Evolutionary conservation across 306 rosid genomes (phyloP).

Genomic region (Adenanthera pavonina): DNA sequence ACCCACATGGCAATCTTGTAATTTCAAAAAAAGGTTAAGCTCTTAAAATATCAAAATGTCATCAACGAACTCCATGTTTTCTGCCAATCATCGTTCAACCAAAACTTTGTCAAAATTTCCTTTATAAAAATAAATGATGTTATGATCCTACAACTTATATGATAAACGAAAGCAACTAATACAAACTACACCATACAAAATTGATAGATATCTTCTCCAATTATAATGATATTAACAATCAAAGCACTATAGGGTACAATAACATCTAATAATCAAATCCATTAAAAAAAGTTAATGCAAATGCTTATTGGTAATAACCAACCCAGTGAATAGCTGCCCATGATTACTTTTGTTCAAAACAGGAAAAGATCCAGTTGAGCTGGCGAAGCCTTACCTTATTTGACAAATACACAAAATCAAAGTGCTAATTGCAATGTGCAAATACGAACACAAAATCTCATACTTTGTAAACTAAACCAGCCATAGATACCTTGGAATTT

Average conservation of each 20-base stretch:
- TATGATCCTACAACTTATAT: constrained; percentile 10
- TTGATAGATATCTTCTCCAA: constrained; percentile 1
- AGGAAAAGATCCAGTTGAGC: constrained; percentile 68
- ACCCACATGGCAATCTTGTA: constrained; percentile 83
- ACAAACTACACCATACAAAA: constrained; percentile 23
- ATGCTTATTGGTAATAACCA: constrained; percentile 75
- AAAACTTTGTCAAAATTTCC: neutral
- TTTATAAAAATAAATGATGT: constrained; percentile 7
- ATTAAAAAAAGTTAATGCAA: constrained; percentile 17
- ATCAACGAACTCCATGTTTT: constrained; percentile 88
- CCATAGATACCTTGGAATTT: too few species aligned
- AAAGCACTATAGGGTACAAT: constrained; percentile 15
- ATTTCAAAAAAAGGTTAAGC: constrained; percentile 73
- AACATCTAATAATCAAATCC: neutral
- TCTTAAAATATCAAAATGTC: constrained; percentile 78
- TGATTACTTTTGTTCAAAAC: constrained; percentile 50
- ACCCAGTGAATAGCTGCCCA: constrained; percentile 62
- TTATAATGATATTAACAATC: constrained; percentile 21
- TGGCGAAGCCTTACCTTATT: constrained; percentile 19
- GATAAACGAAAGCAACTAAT: constrained; percentile 19
- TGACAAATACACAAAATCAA: constrained; percentile 6
- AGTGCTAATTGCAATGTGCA: neutral
- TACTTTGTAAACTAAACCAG: neutral
- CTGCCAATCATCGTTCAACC: constrained; percentile 55
- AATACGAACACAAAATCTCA: constrained; percentile 8